A percentile compares a stretch with the other conserved stretches of the same genome.
These are phyloP conservation scores for Prunus yedoensis DNA, from an alignment of 331 rosid species.

Conservation along the genomic window DNA sequence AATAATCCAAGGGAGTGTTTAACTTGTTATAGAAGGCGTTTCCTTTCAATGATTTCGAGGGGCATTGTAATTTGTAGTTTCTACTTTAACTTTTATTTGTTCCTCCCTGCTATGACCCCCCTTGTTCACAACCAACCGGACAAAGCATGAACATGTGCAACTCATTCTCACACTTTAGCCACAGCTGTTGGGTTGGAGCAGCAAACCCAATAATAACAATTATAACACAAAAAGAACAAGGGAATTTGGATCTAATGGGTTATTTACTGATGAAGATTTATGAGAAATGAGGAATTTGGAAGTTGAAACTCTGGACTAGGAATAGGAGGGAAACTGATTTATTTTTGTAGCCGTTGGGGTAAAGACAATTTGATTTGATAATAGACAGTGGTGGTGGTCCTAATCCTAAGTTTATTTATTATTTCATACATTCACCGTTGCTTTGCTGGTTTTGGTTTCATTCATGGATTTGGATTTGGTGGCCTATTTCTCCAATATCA, in stretches of 20 bases:
- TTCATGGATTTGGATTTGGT: background rate
- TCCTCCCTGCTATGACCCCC: background rate
- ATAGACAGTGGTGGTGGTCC: background rate
- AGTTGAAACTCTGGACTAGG: background rate
- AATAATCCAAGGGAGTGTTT: background rate
- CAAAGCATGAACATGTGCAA: constrained; percentile 9
- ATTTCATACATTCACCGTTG: background rate
- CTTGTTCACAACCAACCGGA: background rate
- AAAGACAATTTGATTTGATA: background rate
- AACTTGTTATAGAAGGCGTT: background rate
- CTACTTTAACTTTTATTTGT: background rate
- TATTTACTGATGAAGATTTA: background rate
- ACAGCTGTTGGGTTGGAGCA: too few relatives aligned
- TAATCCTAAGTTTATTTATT: background rate
- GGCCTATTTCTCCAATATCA: constrained; percentile 2
- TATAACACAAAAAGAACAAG: too few relatives aligned
- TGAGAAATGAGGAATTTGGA: background rate
- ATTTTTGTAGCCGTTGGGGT: constrained; percentile 19
- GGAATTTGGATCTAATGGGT: too few relatives aligned
- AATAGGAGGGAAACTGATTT: constrained; percentile 33
- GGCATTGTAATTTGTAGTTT: background rate
- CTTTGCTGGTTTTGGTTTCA: background rate
- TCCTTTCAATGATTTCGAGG: constrained; percentile 9
- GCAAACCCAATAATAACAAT: too few relatives aligned
- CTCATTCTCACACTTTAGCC: background rate